phyloP scores from a whole-genome alignment of 2,329 filamentous ascomycete species.

The Endothia cerciana region DNA sequence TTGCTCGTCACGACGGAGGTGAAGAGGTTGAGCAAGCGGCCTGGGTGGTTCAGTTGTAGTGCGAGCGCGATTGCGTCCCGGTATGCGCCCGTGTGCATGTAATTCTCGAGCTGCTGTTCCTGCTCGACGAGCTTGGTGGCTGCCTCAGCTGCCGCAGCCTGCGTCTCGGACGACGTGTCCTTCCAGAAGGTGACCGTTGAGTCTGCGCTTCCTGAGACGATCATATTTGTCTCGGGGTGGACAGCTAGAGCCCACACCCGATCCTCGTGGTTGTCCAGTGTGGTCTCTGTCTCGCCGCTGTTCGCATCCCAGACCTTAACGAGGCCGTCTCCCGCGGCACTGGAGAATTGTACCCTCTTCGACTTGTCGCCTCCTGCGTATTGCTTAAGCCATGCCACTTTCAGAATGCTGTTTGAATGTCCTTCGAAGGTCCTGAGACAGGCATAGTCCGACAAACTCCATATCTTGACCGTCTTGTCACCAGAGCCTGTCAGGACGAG shows the following conservation, averaged over 20 bases:
- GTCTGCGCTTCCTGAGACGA: constrained; percentile 91
- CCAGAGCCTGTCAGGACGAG: constrained; percentile 88
- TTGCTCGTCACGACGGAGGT: constrained; percentile 72
- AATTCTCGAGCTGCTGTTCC: constrained; percentile 92
- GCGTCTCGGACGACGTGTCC: constrained; percentile 83
- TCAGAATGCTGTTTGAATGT: constrained; percentile 92
- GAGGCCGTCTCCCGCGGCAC: constrained; percentile 88
- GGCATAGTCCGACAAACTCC: constrained; percentile 89
- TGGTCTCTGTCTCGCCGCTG: constrained; percentile 82
- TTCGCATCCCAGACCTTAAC: constrained; percentile 96
- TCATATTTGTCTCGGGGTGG: constrained; percentile 67
- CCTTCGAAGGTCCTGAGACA: constrained; percentile 95
- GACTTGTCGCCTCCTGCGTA: constrained; percentile 53
- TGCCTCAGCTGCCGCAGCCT: constrained; percentile 72
- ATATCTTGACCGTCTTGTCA: constrained; percentile 94
- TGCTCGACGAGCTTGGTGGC: constrained; percentile 81
- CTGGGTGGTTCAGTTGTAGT: constrained; percentile 91
- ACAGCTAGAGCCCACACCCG: constrained; percentile 89
- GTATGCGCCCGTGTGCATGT: constrained; percentile 85
- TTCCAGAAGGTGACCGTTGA: constrained; percentile 95
- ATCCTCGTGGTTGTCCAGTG: constrained; percentile 95
- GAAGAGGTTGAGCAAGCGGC: constrained; percentile 82
- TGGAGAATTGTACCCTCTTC: constrained; percentile 73
- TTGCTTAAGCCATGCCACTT: constrained; percentile 81
- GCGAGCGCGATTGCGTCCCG: constrained; percentile 91